Base-by-base conservation (phyloP, 257 asterid genomes). In the Petunia axillaris region DNA sequence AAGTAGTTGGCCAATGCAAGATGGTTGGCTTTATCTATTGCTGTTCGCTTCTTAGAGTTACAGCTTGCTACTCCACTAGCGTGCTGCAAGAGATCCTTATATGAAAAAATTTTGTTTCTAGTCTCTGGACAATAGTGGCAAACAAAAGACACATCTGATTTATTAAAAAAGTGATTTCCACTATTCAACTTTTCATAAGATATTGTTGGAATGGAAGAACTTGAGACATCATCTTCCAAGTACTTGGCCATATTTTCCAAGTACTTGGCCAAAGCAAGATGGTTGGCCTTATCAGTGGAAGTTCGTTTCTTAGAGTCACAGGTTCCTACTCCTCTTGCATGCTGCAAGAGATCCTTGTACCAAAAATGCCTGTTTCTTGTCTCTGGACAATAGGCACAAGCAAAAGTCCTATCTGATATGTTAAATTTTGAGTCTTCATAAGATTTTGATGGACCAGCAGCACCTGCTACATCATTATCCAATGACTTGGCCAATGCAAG, bases 81-180 rank as follows among this genome's bases (percentile, higher is more conserved):
- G 60, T 93, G 98, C 86, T 94, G 97, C 89, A 88, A 63, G 82
- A 94, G 91, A 25, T 93, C 98, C 81, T 85, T 84, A 81, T 85
- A 89, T 58, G 55, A 84, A 81, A 59, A 91, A 83, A 82, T 90
- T 41, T 84, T 82, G 87, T 89, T 92, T 81, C 84, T 86, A 79
- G 87, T 90, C 74, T 86, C 87, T n/a, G 94, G 88, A 85, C 98
- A 95, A 83, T 71, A 93, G 25, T 98, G 98, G 88, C 99, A 95
- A 57, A 86, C 71, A 82, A 86, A 91, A 37, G 88, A 86, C 57
- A 85, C 80, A 67, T 84, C 90, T 13, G 96, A 89, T 79, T 84
- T 48, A 82, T 83, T 91, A 62, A 91, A 87, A 84, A 82, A 70
- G 81, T 84, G 88, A 50, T 83, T 87, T 68, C 97, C 97, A 65